phyloP scores from a whole-genome alignment of 2,329 filamentous ascomycete genomes.

The Leptosphaerulina australis region DNA sequence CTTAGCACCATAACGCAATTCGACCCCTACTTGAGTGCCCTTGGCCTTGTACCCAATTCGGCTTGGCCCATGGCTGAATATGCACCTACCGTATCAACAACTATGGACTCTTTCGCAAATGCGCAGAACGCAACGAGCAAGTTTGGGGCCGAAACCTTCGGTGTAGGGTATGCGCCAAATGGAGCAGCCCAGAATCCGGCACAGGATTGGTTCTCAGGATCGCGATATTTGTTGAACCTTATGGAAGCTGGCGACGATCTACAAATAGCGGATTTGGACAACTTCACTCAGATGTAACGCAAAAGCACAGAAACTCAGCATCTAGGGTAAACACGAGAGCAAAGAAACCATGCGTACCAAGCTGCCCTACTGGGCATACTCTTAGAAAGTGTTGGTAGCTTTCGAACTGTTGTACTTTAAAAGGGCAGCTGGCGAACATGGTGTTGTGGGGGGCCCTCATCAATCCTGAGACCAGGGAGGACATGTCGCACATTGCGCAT shows the following conservation, averaged over 20 bases:
- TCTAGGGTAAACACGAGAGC: neutral
- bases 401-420: too few relatives aligned
- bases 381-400: too few relatives aligned
- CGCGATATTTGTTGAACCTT: conserved; percentile 67
- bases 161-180: conserved; percentile 3
- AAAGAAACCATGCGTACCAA: neutral
- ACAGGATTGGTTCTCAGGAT: conserved; percentile 70
- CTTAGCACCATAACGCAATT: conserved; percentile 52
- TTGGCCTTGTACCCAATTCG: conserved; percentile 63
- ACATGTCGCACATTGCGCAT: too few relatives aligned
- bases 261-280: conserved; percentile 39
- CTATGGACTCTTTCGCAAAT: conserved; percentile 17
- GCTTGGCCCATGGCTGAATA: conserved; percentile 32
- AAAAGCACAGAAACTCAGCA: neutral
- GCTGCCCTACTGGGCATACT: too few relatives aligned
- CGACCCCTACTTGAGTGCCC: conserved; percentile 67
- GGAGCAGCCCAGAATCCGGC: conserved; percentile 51
- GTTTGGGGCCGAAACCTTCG: conserved; percentile 17
- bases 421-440: too few relatives aligned
- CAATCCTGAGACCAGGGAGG: too few relatives aligned
- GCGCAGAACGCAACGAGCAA: neutral
- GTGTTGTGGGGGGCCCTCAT: too few relatives aligned
- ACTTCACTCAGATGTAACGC: conserved; percentile 4
- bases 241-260: conserved; percentile 62
- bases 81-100: conserved; percentile 5